Evolutionary conservation across 768 basidiomycete species (phyloP).

Genomic region (Goffeauzyma gilvescens): DNA sequence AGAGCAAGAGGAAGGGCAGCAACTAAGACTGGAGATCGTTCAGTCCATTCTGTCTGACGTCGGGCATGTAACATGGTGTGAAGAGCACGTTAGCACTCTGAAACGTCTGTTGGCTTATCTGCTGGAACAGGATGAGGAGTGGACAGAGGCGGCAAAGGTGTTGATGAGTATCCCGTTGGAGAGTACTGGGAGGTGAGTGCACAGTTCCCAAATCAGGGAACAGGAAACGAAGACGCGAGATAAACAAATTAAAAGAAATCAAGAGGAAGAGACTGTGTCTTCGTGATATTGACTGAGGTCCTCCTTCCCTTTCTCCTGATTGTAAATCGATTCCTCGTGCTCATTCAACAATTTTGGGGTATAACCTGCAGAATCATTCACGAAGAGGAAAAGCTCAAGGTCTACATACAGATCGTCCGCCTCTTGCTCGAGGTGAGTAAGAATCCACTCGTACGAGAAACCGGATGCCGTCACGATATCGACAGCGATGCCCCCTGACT

Average conservation of each 20-base stretch:
- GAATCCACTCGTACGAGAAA: no score
- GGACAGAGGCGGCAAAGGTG: conserved; percentile 77
- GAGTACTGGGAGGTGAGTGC: conserved; percentile 56
- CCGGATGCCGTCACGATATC: no score
- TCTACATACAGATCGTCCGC: conserved; percentile 87
- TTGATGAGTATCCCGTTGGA: conserved; percentile 85
- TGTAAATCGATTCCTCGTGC: neutral
- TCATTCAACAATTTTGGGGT: no score
- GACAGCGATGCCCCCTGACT: no score
- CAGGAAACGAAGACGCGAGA: neutral
- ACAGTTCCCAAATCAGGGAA: neutral
- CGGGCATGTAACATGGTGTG: conserved; percentile 66
- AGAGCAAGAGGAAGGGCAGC: conserved; percentile 20
- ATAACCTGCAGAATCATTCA: conserved; percentile 47
- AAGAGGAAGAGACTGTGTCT: neutral
- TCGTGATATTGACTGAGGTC: no score
- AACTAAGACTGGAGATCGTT: conserved; percentile 44
- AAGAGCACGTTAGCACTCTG: conserved; percentile 72
- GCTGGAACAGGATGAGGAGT: conserved; percentile 74
- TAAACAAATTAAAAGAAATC: neutral
- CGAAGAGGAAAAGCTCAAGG: conserved; percentile 68
- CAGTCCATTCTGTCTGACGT: conserved; percentile 58
- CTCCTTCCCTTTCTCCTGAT: neutral
- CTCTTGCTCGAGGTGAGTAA: conserved; percentile 52
- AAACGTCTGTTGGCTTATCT: conserved; percentile 81